A percentile compares a stretch with the other conserved stretches of the same genome.
phyloP scores from a whole-genome alignment of 148 eudicot species.

The Rhododendron molle region DNA sequence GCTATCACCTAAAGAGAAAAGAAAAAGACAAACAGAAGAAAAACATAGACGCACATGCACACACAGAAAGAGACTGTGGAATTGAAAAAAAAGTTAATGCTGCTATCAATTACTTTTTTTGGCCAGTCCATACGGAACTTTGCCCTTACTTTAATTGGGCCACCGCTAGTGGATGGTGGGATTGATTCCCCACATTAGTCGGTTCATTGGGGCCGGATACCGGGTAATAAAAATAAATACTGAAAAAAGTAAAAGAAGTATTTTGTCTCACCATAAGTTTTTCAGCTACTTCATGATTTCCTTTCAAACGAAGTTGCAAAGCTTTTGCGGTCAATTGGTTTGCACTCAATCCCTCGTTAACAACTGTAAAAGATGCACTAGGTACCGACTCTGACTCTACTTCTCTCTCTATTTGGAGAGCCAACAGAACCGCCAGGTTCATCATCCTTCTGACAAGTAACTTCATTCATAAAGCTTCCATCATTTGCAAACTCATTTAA shows the following conservation, averaged over 20 bases:
- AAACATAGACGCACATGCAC: neutral
- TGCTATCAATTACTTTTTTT: neutral
- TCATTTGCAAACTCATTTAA: too few species aligned
- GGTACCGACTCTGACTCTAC: slow-evolving; percentile 3
- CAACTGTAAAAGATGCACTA: slow-evolving; percentile 18
- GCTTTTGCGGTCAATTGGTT: slow-evolving; percentile 94
- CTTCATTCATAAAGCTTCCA: too few species aligned
- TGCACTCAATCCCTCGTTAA: slow-evolving; percentile 59
- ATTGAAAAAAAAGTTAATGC: neutral
- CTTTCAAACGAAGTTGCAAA: slow-evolving; percentile 86
- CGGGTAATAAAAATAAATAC: too few species aligned
- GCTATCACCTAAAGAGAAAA: neutral
- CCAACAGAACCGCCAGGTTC: too few species aligned
- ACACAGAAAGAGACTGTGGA: too few species aligned
- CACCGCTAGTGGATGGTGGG: neutral
- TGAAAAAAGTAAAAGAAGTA: neutral
- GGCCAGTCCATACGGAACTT: neutral
- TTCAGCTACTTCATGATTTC: slow-evolving; percentile 86
- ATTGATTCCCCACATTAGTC: neutral
- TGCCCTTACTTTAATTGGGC: neutral
- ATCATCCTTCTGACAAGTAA: too few species aligned
- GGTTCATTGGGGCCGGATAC: neutral
- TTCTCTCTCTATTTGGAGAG: too few species aligned
- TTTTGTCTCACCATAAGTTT: slow-evolving; percentile 58
- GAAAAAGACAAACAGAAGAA: neutral